These are phyloP conservation scores for Elsinoe australis DNA, from an alignment of 2,329 filamentous ascomycete species.

Conservation along the genomic window DNA sequence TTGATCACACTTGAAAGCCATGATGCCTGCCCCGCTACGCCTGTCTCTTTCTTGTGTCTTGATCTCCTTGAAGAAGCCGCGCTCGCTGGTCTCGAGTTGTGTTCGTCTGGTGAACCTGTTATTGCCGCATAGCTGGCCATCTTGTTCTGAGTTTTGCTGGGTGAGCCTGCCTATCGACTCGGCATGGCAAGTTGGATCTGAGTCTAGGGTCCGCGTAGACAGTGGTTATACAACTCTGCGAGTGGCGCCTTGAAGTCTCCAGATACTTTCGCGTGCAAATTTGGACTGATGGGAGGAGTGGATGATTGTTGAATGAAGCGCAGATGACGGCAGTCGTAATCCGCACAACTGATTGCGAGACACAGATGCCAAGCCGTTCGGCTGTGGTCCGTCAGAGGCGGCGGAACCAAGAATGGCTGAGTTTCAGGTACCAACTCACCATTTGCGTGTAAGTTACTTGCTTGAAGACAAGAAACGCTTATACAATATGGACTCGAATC, in stretches of 20 bases:
- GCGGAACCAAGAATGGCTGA: no score
- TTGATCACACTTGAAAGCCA: constrained; percentile 92
- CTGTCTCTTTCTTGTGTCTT: constrained; percentile 63
- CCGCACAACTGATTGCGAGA: constrained; percentile 13
- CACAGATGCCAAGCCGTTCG: constrained; percentile 1
- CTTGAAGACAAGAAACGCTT: no score
- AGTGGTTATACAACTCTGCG: no score
- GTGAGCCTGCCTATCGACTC: neutral
- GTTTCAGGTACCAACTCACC: no score
- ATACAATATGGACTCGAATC: no score
- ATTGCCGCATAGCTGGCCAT: constrained; percentile 45
- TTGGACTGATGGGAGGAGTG: no score
- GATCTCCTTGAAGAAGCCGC: constrained; percentile 40
- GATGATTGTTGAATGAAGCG: neutral
- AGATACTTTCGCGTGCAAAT: no score
- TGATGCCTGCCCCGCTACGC: constrained; percentile 65
- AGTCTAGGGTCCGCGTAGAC: no score
- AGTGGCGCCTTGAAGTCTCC: no score
- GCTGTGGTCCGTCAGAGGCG: neutral
- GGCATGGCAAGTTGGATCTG: no score
- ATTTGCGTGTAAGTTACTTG: no score
- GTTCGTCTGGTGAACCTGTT: constrained; percentile 32
- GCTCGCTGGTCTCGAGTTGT: constrained; percentile 36
- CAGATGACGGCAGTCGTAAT: constrained; percentile 8
- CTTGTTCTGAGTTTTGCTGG: constrained; percentile 17